These are phyloP conservation scores for Paulinella micropora DNA, from an alignment of 78 protist species.

Conservation along the genomic window DNA sequence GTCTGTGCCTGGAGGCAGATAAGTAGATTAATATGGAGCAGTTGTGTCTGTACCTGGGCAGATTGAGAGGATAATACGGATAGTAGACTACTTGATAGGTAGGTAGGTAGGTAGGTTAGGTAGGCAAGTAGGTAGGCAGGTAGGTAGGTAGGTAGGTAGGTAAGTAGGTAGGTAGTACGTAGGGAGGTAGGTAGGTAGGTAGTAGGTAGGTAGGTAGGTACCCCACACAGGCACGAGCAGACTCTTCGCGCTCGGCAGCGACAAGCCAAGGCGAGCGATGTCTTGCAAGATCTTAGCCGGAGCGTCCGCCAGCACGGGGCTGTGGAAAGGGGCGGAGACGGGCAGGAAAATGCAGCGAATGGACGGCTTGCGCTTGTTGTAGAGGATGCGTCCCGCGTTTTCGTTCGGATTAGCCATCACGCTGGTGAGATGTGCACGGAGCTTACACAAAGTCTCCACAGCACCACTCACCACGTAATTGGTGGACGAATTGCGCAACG, in stretches of 20 bases:
- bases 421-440: neutral
- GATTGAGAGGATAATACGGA: neutral
- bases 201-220: too few species aligned
- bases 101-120: too few species aligned
- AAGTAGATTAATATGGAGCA: neutral
- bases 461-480: neutral
- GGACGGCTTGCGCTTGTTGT: slow-evolving; percentile 28
- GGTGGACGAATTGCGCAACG: neutral
- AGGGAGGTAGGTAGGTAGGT: too few species aligned
- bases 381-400: slow-evolving; percentile 30
- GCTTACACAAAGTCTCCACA: slow-evolving; percentile 16
- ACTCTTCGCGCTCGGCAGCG: neutral
- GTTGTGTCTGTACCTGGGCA: too few species aligned
- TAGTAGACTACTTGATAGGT: too few species aligned
- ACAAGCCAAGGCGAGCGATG: neutral
- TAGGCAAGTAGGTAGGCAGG: too few species aligned
- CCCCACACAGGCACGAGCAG: neutral
- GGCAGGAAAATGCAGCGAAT: slow-evolving; percentile 15
- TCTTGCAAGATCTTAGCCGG: neutral
- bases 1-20: neutral
- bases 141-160: too few species aligned
- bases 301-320: neutral
- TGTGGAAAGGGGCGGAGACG: slow-evolving; percentile 43
- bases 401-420: neutral
- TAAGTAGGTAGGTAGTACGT: too few species aligned